Conservation (phyloP, 768 basidiomycete genomes). For the Leccinum rimulosum region DNA sequence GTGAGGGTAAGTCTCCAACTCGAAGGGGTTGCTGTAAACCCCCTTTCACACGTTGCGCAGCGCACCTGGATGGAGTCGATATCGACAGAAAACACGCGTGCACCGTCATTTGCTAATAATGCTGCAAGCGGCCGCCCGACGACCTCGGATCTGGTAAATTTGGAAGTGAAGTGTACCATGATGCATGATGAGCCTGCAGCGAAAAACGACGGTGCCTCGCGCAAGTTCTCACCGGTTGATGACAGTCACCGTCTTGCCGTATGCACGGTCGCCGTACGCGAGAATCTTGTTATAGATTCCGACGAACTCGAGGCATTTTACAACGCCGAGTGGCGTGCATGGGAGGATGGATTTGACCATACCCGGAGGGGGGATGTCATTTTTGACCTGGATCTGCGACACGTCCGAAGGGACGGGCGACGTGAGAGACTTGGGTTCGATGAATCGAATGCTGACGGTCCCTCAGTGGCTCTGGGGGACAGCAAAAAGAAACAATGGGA, state of each 20-base stretch:
- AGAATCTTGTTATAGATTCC: constrained; percentile 93
- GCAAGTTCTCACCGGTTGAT: constrained; percentile 75
- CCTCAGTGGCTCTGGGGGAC: background rate
- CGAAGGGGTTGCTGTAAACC: background rate
- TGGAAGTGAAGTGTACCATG: background rate
- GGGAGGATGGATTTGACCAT: constrained; percentile 96
- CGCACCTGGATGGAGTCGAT: constrained; percentile 87
- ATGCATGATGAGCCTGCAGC: constrained; percentile 3
- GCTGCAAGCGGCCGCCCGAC: constrained; percentile 97
- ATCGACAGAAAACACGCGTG: constrained; percentile 91
- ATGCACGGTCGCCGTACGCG: constrained; percentile 92
- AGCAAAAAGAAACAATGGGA: no score
- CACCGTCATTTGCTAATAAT: constrained; percentile 93
- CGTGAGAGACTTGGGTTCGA: constrained; percentile 71
- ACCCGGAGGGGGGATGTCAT: constrained; percentile 72
- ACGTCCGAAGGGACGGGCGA: constrained; percentile 39
- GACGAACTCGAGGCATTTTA: constrained; percentile 88
- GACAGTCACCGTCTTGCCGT: constrained; percentile 89
- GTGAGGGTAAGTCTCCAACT: background rate
- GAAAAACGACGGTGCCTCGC: background rate
- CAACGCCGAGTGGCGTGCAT: constrained; percentile 95
- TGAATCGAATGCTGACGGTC: constrained; percentile 80
- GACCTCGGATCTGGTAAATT: constrained; percentile 75
- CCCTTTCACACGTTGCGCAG: constrained; percentile 20
- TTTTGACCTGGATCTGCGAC: constrained; percentile 34